Evolutionary conservation across 2,329 filamentous ascomycete species (phyloP).

Genomic region (Blastomyces percursus): DNA sequence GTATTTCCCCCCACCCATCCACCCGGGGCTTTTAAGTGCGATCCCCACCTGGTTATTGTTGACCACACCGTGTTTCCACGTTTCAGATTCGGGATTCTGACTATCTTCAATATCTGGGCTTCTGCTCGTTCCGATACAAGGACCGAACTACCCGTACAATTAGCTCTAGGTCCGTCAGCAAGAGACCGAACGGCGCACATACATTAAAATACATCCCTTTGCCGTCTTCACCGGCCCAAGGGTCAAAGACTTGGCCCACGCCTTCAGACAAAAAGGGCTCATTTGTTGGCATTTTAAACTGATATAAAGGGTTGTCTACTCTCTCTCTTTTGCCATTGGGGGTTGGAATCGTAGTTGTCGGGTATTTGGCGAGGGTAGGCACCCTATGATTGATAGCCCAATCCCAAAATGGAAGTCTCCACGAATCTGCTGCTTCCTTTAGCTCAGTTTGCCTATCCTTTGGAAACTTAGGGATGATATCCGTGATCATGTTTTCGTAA

Average conservation of each 20-base stretch:
- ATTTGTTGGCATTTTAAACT: conserved; percentile 29
- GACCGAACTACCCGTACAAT: conserved; percentile 11
- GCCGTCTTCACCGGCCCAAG: conserved; percentile 1
- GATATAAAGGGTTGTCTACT: conserved; percentile 38
- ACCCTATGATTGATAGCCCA: conserved; percentile 28
- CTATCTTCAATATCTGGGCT: conserved; percentile 16
- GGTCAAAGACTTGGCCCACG: conserved; percentile 6
- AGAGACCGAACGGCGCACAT: not conserved
- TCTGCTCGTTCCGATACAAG: conserved; percentile 16
- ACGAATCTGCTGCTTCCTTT: conserved; percentile 26
- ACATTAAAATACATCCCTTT: conserved; percentile 8
- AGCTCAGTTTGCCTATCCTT: conserved; percentile 38
- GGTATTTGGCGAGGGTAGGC: conserved; percentile 21
- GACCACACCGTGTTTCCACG: conserved; percentile 15
- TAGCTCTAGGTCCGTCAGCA: not conserved
- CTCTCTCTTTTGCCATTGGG: conserved; percentile 27
- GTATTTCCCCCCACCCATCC: conserved; percentile 11
- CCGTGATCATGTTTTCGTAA: conserved; percentile 25
- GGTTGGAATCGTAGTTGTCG: conserved; percentile 26
- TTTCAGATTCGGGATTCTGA: conserved; percentile 11
- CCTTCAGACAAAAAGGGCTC: conserved; percentile 11
- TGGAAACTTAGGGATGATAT: conserved; percentile 30
- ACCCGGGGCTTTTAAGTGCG: conserved; percentile 10
- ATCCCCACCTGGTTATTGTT: conserved; percentile 17
- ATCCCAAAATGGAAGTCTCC: conserved; percentile 44